Evolutionary conservation across 2,329 filamentous ascomycete genomes (phyloP).

Genomic region (Colletotrichum theobromicola): DNA sequence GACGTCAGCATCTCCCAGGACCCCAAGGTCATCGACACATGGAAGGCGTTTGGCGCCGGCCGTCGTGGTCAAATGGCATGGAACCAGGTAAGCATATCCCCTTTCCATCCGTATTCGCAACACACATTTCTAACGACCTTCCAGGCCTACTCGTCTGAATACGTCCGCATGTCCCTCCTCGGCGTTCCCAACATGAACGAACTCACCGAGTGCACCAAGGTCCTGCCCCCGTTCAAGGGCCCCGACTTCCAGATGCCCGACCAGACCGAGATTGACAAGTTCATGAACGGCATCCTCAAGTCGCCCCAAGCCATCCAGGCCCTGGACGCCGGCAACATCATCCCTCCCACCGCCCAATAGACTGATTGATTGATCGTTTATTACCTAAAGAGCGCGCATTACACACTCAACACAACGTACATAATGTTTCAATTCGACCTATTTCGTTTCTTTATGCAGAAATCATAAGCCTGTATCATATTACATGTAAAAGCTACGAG

Average conservation of each 20-base stretch:
- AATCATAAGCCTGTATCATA: neutral
- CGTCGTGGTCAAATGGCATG: conserved; percentile 39
- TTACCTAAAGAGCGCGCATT: neutral
- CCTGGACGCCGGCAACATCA: conserved; percentile 19
- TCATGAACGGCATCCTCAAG: conserved; percentile 3
- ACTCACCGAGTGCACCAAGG: conserved; percentile 59
- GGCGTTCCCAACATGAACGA: conserved; percentile 62
- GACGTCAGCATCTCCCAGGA: conserved; percentile 45
- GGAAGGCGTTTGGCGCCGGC: conserved; percentile 38
- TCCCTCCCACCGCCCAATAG: conserved; percentile 1
- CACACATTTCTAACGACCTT: neutral
- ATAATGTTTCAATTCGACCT: neutral
- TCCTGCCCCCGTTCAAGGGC: conserved; percentile 42
- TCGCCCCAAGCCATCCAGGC: conserved; percentile 1
- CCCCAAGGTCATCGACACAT: conserved; percentile 38
- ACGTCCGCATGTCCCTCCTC: conserved; percentile 58
- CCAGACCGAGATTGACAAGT: neutral
- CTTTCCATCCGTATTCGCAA: too few relatives aligned
- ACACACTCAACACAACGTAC: neutral
- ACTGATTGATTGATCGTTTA: neutral
- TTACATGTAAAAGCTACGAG: neutral
- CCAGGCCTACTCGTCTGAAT: conserved; percentile 56
- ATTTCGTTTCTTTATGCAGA: neutral
- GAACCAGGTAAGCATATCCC: conserved; percentile 40
- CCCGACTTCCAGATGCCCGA: conserved; percentile 20